Evolutionary conservation across 352 stramenopile genomes (phyloP), one percentile per base, ranked within the genome.

Genomic region (Globisporangium acanthophoron): DNA sequence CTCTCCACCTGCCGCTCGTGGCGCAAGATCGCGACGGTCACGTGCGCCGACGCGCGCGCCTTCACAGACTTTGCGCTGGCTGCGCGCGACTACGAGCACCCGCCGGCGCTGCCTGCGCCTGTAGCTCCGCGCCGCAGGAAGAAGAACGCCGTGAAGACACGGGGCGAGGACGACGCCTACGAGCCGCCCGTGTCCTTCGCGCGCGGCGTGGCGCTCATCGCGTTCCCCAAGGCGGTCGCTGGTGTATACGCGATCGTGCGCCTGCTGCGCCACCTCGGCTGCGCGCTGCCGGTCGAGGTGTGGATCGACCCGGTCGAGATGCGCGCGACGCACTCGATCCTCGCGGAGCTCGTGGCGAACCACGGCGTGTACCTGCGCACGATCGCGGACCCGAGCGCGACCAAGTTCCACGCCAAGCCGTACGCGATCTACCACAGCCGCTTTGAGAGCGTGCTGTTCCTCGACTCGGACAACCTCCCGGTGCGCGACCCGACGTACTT

Each of bases 401-500:
- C 69, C 52, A 85, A 85, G 43, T 94, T 91, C 56, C 65, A 78
- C 48, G 80, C 78, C n/a, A 94, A 94, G 54, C 77, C 78, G 20
- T 94, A 90, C 58, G 77, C 78, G 16, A 73, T 94, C 51, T 92
- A 88, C 53, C 67, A 94, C 62, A 84, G 67, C 12, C 68, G 65
- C 6, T 94, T 94, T 58, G 79, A 91, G 49, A 78, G 74, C 35
- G 76, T 94, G 54, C 56, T 94, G 21, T 89, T 88, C 63, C 65
- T 94, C 6, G 85, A 94, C 59, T 87, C 82, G 51, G 85, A 94
- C 54, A 94, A 94, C 51, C 77, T 92, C 16, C 81, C 85, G 0
- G 72, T 79, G 12, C 71, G 74, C 1, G 82, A 94, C 56, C 85
- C 85, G 50, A 94, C 80, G 58, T 94, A 91, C 65, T 59, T 94